Base-by-base conservation (phyloP, 805 yeast species). In the Lipomyces sp. region DNA sequence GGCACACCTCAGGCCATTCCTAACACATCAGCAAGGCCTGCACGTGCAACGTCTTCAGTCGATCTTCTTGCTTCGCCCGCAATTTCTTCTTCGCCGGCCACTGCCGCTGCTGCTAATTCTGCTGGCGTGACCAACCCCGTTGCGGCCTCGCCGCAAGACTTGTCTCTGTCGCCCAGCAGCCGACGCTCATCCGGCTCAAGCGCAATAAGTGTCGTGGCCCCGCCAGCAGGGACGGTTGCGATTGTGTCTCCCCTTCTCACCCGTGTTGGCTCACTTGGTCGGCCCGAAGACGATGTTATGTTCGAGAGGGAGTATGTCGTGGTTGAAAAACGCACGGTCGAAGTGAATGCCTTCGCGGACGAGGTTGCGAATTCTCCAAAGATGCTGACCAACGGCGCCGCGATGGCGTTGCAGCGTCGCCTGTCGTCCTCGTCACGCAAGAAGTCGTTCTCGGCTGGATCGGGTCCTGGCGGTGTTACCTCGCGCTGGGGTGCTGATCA, bases 271-370 rank as follows among this genome's bases (percentile, higher is more conserved):
- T 35, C 51, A 31, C 22, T 46, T 4, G 55, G 49, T 16, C 54
- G 45, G 21, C 58, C 62, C 3, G 59, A 55, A 31, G 53, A 55
- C 32, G 59, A 55, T 23, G 51, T 53, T 14, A 49, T 53, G 57
- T 49, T 82, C 49, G 96, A 88, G 61, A 82, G 80, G 58, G 97
- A 89, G 63, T 91, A 91, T 61, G 98, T 91, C 31, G 95, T 91
- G 35, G 90, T 91, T 26, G 98, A 91, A 66, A 93, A 91, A 66
- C 78, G 95, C 43, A 87, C 93, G 0, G 97, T 91, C 2, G 98
- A 93, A 65, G 95, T 91, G 7, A 91, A 91, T 70, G 91, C 95
- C 2, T 74, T 93, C 50, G 98, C 98, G 2, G 98, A 91, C 67
- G 96, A 90, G 65, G 71, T 91, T 45, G 90, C 87, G 14, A 49